Percentiles rank a stretch among this genome's conserved stretches.
Evolutionary conservation across 129 eudicot species (phyloP).

Genomic region (Chrysanthemum lavandulifolium): DNA sequence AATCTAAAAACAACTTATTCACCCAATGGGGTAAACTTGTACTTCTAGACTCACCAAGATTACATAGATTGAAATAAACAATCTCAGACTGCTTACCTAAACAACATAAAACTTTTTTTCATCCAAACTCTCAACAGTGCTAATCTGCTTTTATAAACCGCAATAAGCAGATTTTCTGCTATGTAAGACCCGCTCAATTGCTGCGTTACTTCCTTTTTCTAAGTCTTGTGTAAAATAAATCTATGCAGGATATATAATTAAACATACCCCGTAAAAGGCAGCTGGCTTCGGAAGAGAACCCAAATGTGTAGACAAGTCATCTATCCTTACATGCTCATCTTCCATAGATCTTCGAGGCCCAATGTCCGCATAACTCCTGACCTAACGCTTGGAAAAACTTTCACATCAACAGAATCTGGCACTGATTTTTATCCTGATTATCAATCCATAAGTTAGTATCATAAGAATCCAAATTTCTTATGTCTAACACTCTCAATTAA

Average conservation of each 20-base stretch:
- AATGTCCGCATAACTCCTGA: constrained; percentile 78
- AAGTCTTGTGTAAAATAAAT: too few relatives aligned
- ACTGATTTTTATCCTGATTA: constrained; percentile 49
- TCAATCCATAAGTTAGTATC: background rate
- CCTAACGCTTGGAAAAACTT: constrained; percentile 59
- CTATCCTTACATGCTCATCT: constrained; percentile 80
- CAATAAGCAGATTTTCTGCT: background rate
- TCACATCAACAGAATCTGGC: constrained; percentile 40
- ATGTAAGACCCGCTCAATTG: background rate
- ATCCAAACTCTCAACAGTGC: background rate
- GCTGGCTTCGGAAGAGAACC: constrained; percentile 59
- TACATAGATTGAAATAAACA: too few relatives aligned
- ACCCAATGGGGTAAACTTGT: too few relatives aligned
- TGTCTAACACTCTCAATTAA: too few relatives aligned
- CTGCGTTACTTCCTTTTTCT: background rate
- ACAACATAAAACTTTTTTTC: background rate
- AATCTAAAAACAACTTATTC: too few relatives aligned
- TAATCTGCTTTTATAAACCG: background rate
- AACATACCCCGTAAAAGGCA: constrained; percentile 79
- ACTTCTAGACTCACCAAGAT: too few relatives aligned
- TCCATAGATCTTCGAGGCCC: constrained; percentile 85
- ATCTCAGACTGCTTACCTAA: too few relatives aligned
- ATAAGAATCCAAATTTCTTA: too few relatives aligned
- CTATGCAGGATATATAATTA: background rate
- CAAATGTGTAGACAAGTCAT: constrained; percentile 55